phyloP scores from a whole-genome alignment of 2,329 filamentous ascomycete species.

The Zalaria obscura region DNA sequence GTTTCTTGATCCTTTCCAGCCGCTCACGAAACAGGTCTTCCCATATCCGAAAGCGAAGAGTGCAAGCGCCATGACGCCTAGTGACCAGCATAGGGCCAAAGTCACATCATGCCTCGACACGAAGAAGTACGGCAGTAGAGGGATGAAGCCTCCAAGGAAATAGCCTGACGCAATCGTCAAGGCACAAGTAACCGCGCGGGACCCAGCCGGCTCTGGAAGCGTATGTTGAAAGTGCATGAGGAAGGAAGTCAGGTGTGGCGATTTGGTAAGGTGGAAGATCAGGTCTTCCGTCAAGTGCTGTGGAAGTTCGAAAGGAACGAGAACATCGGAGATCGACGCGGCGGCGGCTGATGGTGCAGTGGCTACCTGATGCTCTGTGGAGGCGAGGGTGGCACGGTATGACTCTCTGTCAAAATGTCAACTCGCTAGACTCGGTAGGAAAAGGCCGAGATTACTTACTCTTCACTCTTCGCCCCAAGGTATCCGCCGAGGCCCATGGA shows the following conservation, averaged over 20 bases:
- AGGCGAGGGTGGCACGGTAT: constrained; percentile 8
- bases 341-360: constrained; percentile 3
- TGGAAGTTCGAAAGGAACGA: constrained; percentile 3
- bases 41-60: constrained; percentile 51
- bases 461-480: constrained; percentile 34
- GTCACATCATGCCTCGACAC: constrained; percentile 15
- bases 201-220: constrained; percentile 26
- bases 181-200: constrained; percentile 37
- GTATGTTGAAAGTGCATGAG: constrained; percentile 34
- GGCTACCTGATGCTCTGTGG: constrained; percentile 1
- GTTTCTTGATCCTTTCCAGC: constrained; percentile 4
- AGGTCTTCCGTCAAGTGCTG: constrained; percentile 8
- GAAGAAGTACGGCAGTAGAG: constrained; percentile 56
- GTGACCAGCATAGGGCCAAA: constrained; percentile 1
- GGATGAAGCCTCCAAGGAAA: constrained; percentile 54
- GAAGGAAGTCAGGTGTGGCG: constrained; percentile 20
- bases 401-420: constrained; percentile 7
- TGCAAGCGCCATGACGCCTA: constrained; percentile 45
- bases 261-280: constrained; percentile 8
- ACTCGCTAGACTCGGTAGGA: constrained; percentile 6
- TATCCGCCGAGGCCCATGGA: constrained; percentile 28
- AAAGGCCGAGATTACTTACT: constrained; percentile 8
- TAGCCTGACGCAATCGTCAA: constrained; percentile 55
- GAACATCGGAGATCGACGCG: neutral
- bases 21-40: constrained; percentile 31